phyloP scores from a whole-genome alignment of 2,329 filamentous ascomycete species.

The Colletotrichum falcatum region DNA sequence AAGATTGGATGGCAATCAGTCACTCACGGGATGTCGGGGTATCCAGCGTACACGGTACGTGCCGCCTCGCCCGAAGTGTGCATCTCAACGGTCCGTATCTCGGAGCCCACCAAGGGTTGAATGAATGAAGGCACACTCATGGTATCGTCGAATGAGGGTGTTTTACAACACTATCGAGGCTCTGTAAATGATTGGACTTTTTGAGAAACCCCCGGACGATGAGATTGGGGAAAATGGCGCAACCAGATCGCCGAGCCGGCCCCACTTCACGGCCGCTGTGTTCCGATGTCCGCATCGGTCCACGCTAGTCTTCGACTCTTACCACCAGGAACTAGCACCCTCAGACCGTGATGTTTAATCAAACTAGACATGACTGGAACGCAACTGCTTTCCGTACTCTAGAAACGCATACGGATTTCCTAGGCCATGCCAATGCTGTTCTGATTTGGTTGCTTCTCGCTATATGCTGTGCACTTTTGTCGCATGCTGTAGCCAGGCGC shows the following conservation, averaged over 20 bases:
- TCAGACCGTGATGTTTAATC: no score
- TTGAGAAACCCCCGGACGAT: not conserved
- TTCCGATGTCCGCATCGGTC: constrained; percentile 28
- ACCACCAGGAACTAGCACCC: no score
- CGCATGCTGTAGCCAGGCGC: no score
- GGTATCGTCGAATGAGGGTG: not conserved
- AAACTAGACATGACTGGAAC: no score
- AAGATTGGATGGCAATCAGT: not conserved
- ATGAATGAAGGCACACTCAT: constrained; percentile 32
- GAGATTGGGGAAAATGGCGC: not conserved
- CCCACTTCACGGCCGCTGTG: constrained; percentile 18
- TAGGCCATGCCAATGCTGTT: no score
- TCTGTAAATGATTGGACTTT: not conserved
- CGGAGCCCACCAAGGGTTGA: not conserved
- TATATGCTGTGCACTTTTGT: no score
- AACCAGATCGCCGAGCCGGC: constrained; percentile 2
- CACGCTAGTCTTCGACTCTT: no score
- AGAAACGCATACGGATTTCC: no score
- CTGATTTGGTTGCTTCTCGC: no score
- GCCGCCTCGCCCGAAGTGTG: constrained; percentile 64
- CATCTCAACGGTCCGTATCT: constrained; percentile 51
- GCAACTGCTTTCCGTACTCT: no score
- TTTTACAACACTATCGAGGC: not conserved
- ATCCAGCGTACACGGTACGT: constrained; percentile 57
- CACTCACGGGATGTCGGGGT: constrained; percentile 48